A percentile compares a stretch with the other conserved stretches of the same genome.
These are phyloP conservation scores for Trichoderma lentiforme DNA, from an alignment of 2,329 filamentous ascomycete genomes.

Conservation along the genomic window DNA sequence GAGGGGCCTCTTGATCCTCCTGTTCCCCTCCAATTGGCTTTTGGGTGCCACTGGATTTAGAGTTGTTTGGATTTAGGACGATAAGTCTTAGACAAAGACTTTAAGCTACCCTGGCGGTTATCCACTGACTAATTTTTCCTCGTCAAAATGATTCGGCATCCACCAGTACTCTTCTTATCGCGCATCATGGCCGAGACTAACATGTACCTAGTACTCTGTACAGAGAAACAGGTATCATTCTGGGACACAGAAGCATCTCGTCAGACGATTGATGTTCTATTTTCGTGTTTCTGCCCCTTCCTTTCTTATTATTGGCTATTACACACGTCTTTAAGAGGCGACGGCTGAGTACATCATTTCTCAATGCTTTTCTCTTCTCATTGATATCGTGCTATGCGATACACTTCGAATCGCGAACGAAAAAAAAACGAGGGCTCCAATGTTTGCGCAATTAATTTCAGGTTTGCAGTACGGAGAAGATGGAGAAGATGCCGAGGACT, in stretches of 20 bases:
- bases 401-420: neutral
- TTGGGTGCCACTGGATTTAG: neutral
- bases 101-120: neutral
- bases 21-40: neutral
- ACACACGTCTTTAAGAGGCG: neutral
- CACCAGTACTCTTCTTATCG: neutral
- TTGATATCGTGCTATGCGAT: neutral
- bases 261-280: neutral
- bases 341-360: neutral
- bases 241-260: neutral
- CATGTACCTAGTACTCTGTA: neutral
- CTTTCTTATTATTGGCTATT: neutral
- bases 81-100: neutral
- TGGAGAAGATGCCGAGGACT: neutral
- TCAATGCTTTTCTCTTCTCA: neutral
- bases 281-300: neutral
- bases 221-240: neutral
- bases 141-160: neutral
- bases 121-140: neutral
- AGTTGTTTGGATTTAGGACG: neutral
- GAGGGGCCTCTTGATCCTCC: neutral
- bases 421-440: neutral
- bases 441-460: neutral
- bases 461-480: neutral
- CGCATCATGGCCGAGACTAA: neutral